Evolutionary conservation across 345 rosid genomes (phyloP), one percentile per base, ranked within the genome.

Genomic region (Citrus maxima): DNA sequence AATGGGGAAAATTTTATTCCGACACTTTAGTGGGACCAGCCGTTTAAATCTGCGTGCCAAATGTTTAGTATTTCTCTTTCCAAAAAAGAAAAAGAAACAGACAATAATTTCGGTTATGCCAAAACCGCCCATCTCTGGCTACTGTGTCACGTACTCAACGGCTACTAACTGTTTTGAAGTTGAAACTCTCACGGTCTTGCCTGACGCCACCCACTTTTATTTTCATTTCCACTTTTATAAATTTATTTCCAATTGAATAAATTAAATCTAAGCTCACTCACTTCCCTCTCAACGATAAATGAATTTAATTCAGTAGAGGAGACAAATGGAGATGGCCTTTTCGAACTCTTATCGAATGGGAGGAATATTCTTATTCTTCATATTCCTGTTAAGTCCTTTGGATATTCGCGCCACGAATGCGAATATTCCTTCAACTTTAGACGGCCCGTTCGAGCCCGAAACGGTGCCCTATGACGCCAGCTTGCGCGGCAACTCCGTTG

Each of bases 391-490:
- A 19, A 21, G 34, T 32, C 18, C 25, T 32, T 19, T 19, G 25
- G 32, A 25, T 24, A 34, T 63, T 62, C 5, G 13, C 68, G 69
- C 38, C 64, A 21, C 2, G 19, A 32, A 6, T 24, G 38, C 27
- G 37, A 27, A 19, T 73, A 88, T 89, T 72, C 90, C 89, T 10
- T 85, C 94, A 0, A 92, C 92, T 67, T 80, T 88, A 67, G 92
- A 90, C 16, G 97, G 93, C 7, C 92, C 94, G 0, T 89, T 92
- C 69, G 63, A n/a, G 28, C 94, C 97, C n/a, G 86, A 86, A 7
- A 92, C 94, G 1, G 88, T 86, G 24, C 90, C 93, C 10, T 85
- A 85, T 73, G 97, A 89, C 77, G 80, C 85, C 24, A 61, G 81
- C 73, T 85, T 84, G 51, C 90, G 94, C 0, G 94, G 94, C n/a